A percentile compares a stretch with the other conserved stretches of the same genome.
These are phyloP conservation scores for Xylariales sp. DNA, from an alignment of 2,329 filamentous ascomycete genomes.

Conservation along the genomic window DNA sequence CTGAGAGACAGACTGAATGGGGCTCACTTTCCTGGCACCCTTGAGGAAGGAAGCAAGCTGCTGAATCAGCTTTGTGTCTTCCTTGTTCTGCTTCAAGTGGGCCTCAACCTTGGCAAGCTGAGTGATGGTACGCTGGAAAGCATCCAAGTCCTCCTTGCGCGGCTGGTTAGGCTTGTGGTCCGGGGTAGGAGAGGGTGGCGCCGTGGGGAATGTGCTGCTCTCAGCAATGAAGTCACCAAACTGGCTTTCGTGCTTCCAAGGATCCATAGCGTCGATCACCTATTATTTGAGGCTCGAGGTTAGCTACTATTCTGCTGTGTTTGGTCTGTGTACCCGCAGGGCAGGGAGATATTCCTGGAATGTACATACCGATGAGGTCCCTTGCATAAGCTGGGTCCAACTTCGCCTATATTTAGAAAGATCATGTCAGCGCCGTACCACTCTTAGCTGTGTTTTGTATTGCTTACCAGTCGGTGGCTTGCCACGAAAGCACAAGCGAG, in stretches of 20 bases:
- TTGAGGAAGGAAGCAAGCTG: constrained; percentile 71
- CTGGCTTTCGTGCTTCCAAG: constrained; percentile 85
- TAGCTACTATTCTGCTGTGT: no score
- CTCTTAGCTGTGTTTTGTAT: constrained; percentile 30
- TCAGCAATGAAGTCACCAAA: constrained; percentile 79
- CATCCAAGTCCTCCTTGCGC: constrained; percentile 65
- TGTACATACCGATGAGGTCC: constrained; percentile 74
- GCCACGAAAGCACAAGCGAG: constrained; percentile 90
- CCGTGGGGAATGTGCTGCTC: constrained; percentile 68
- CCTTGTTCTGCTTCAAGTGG: constrained; percentile 63
- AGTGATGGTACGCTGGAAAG: constrained; percentile 62
- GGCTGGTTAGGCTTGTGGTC: constrained; percentile 59
- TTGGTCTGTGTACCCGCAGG: no score
- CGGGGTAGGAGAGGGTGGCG: constrained; percentile 57
- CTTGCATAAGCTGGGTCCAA: constrained; percentile 91
- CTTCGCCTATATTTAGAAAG: constrained; percentile 77
- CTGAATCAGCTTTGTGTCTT: constrained; percentile 64
- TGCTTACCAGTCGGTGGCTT: constrained; percentile 88
- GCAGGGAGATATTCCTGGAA: no score
- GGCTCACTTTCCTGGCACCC: constrained; percentile 66
- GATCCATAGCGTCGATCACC: constrained; percentile 88
- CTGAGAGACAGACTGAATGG: constrained; percentile 67
- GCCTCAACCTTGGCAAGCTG: constrained; percentile 65
- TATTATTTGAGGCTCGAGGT: no score
- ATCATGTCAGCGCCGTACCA: no score